phyloP scores from a whole-genome alignment of 106 monocot genomes.

The Dioscorea alata region DNA sequence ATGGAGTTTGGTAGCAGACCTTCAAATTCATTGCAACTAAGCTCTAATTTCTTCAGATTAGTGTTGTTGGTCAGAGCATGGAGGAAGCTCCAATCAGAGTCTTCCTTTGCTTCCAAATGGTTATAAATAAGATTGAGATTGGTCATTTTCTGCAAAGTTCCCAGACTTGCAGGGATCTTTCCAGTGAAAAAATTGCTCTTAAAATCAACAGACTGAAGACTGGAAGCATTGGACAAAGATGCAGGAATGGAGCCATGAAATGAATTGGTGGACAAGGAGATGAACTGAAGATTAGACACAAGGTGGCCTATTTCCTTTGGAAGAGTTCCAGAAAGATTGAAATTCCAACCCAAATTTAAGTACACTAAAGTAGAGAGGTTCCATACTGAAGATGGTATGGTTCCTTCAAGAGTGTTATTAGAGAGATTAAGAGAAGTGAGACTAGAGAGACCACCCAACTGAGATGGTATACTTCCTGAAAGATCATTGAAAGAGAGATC shows the following conservation, averaged over 20 bases:
- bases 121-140: constrained; percentile 6
- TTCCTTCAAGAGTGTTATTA: constrained; percentile 17
- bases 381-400: constrained; percentile 11
- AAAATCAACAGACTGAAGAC: constrained; percentile 6
- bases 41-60: neutral
- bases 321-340: constrained; percentile 6
- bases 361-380: constrained; percentile 12
- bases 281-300: constrained; percentile 2
- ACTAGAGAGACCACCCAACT: constrained; percentile 7
- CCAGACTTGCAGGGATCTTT: constrained; percentile 12
- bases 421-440: constrained; percentile 10
- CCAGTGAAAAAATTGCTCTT: constrained; percentile 13
- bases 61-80: constrained; percentile 19
- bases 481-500: neutral
- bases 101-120: constrained; percentile 9
- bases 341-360: constrained; percentile 5
- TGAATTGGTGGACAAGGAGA: constrained; percentile 9
- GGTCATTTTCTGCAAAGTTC: neutral
- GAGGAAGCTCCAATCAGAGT: constrained; percentile 20
- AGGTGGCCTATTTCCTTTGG: constrained; percentile 17
- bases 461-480: constrained; percentile 21
- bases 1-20: constrained; percentile 12
- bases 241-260: constrained; percentile 17
- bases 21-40: constrained; percentile 6
- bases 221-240: constrained; percentile 14